Conservation (phyloP, 495 filamentous ascomycete genomes). For the Paragyromitra xinjiangensis region DNA sequence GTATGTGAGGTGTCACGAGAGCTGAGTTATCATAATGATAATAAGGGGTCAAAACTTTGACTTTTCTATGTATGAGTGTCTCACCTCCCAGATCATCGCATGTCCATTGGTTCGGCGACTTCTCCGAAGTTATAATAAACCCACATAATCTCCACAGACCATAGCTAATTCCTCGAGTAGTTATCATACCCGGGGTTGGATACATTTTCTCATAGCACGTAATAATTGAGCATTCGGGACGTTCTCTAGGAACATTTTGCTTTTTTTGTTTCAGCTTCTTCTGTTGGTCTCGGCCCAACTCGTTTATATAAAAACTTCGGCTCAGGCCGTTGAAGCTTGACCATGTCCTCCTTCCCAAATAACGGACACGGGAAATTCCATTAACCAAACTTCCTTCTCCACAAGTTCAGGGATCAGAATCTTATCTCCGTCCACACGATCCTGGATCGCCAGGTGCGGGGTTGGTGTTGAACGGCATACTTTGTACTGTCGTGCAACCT, state of each 20-base stretch:
- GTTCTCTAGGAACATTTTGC: not conserved
- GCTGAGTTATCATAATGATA: conserved; percentile 6
- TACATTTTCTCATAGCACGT: not conserved
- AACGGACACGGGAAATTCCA: not conserved
- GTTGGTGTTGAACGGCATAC: not conserved
- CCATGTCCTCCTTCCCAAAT: not conserved
- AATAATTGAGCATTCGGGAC: conserved; percentile 3
- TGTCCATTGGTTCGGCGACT: conserved; percentile 13
- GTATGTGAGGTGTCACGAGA: conserved; percentile 17
- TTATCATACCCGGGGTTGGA: not conserved
- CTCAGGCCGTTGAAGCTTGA: not conserved
- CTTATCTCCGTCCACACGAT: conserved; percentile 4
- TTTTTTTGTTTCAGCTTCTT: conserved; percentile 26
- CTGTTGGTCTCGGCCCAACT: not conserved
- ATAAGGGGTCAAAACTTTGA: conserved; percentile 22
- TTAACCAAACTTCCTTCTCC: not conserved
- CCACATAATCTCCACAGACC: conserved; percentile 1
- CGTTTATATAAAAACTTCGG: not conserved
- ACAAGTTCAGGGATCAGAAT: not conserved
- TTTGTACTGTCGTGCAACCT: not conserved
- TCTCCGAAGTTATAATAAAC: not conserved
- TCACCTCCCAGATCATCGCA: not conserved
- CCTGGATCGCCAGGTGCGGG: conserved; percentile 15
- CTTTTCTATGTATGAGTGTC: not conserved
- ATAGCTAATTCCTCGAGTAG: not conserved